Percentiles rank a stretch among this genome's conserved stretches.
Evolutionary conservation across 139 green algal genomes (phyloP).

Genomic region (Nannochloris sp.): DNA sequence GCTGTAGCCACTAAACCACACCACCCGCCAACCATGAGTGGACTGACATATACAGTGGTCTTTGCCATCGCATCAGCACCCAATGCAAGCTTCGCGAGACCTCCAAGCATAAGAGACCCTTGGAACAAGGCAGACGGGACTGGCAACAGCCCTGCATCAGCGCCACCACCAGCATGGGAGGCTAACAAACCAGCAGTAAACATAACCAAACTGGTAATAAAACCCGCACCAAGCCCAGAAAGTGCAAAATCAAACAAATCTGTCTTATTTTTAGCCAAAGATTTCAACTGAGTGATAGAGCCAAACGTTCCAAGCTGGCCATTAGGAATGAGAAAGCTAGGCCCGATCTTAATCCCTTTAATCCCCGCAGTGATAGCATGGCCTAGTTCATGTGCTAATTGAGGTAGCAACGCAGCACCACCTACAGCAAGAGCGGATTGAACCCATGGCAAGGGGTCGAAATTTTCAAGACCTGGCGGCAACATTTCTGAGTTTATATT

Average conservation of each 20-base stretch:
- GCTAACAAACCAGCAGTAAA: constrained; percentile 48
- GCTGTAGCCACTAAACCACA: constrained; percentile 69
- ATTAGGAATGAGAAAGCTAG: constrained; percentile 87
- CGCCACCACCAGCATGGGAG: constrained; percentile 7
- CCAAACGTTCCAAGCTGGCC: constrained; percentile 83
- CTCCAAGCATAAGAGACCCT: constrained; percentile 66
- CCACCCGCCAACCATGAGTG: constrained; percentile 71
- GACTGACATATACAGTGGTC: constrained; percentile 41
- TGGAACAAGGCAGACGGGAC: constrained; percentile 78
- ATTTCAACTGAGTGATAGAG: constrained; percentile 77
- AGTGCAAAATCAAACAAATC: constrained; percentile 79
- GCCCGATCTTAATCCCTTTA: constrained; percentile 64
- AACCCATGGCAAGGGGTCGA: constrained; percentile 70
- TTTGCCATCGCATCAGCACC: constrained; percentile 26
- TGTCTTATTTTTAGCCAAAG: constrained; percentile 41
- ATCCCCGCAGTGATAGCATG: constrained; percentile 44
- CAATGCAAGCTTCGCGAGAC: constrained; percentile 41
- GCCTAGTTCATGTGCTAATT: constrained; percentile 73
- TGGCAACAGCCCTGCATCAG: constrained; percentile 56
- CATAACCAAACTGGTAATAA: constrained; percentile 35
- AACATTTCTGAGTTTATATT: constrained; percentile 48
- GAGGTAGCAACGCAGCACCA: constrained; percentile 23
- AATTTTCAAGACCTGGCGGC: constrained; percentile 59
- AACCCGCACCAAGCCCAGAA: constrained; percentile 54
- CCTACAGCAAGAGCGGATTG: constrained; percentile 48